Evolutionary conservation across 768 basidiomycete species (phyloP).

Genomic region (Boletus fagicola): DNA sequence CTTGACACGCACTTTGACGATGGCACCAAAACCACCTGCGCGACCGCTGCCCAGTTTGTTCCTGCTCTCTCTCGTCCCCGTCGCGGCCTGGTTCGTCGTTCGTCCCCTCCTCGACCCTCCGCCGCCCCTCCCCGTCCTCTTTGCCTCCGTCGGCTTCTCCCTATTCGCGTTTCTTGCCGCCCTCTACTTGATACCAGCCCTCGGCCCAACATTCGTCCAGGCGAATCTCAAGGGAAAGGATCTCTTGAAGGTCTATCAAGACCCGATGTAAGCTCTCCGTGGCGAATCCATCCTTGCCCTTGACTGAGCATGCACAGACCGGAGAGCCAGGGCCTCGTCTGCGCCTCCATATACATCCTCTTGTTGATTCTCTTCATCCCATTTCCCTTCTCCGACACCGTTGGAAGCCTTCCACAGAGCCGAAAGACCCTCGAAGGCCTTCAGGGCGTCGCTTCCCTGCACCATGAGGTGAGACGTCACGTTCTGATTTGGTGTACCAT

Average conservation of each 20-base stretch:
- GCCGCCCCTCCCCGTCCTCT: slow-evolving; percentile 69
- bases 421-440: slow-evolving; percentile 47
- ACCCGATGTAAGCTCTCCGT: slow-evolving; percentile 55
- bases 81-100: slow-evolving; percentile 70
- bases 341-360: slow-evolving; percentile 85
- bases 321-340: slow-evolving; percentile 90
- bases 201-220: slow-evolving; percentile 76
- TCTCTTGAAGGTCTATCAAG: slow-evolving; percentile 76
- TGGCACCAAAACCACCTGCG: slow-evolving; percentile 34
- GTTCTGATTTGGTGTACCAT: neutral
- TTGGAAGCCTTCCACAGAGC: slow-evolving; percentile 45
- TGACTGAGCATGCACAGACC: slow-evolving; percentile 54
- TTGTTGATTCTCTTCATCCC: slow-evolving; percentile 91
- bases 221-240: slow-evolving; percentile 86
- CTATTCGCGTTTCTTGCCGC: slow-evolving; percentile 78
- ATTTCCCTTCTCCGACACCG: slow-evolving; percentile 83
- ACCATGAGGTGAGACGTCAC: slow-evolving; percentile 62
- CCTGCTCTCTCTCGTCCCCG: slow-evolving; percentile 58
- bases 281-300: neutral
- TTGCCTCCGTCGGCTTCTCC: slow-evolving; percentile 80
- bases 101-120: slow-evolving; percentile 69
- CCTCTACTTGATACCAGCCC: slow-evolving; percentile 74
- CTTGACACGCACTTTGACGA: neutral
- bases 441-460: slow-evolving; percentile 53
- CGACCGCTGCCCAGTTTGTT: slow-evolving; percentile 53